Percentiles rank a stretch among this genome's conserved stretches.
phyloP scores from a whole-genome alignment of 495 filamentous ascomycete species.

The Tuber microsphaerosporum region DNA sequence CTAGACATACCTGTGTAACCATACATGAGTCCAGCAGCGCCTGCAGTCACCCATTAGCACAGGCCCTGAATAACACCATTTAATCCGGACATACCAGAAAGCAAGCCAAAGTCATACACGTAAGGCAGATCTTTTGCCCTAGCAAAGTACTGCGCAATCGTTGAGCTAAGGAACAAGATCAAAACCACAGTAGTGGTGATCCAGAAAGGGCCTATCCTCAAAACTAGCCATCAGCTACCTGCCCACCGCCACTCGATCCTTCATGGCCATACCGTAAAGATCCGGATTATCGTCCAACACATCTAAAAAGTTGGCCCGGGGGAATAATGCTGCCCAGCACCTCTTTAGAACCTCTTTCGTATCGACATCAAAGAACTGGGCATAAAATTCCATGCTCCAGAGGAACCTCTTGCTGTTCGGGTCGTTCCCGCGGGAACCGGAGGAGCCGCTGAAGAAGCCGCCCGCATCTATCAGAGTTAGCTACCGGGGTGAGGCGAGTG shows the following conservation, averaged over 20 bases:
- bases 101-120: constrained; percentile 79
- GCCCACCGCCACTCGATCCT: background rate
- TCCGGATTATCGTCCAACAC: constrained; percentile 96
- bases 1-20: constrained; percentile 68
- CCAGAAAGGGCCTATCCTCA: constrained; percentile 68
- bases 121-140: constrained; percentile 55
- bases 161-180: constrained; percentile 89
- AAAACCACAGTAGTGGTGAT: constrained; percentile 96
- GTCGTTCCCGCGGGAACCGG: constrained; percentile 45
- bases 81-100: constrained; percentile 69
- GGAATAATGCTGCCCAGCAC: constrained; percentile 76
- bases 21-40: constrained; percentile 57
- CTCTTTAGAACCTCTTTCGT: constrained; percentile 76
- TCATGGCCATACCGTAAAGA: constrained; percentile 58
- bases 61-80: background rate
- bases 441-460: constrained; percentile 51
- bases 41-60: background rate
- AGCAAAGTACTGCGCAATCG: constrained; percentile 81
- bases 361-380: constrained; percentile 96
- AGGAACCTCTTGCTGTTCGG: constrained; percentile 71
- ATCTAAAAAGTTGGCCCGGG: constrained; percentile 88
- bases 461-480: constrained; percentile 50
- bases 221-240: constrained; percentile 3
- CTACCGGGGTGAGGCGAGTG: constrained; percentile 23
- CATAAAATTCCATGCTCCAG: constrained; percentile 89